Conservation (phyloP, 768 basidiomycete genomes). For the Psilocybe azurescens region DNA sequence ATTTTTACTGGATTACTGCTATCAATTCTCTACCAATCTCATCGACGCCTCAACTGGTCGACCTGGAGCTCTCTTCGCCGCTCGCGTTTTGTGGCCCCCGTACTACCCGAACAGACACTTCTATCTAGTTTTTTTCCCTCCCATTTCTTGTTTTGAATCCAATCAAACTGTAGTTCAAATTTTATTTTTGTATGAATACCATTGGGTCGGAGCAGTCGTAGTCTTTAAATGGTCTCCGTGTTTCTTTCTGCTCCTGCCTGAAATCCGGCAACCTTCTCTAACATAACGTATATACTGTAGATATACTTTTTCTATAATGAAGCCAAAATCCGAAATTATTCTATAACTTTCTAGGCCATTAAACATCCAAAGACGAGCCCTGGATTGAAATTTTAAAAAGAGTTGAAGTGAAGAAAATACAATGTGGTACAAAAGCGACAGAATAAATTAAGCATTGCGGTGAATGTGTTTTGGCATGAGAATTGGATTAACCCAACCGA, state of each 20-base stretch:
- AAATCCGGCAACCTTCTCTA: not conserved
- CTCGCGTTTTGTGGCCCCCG: not conserved
- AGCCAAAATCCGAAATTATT: no score
- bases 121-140: not conserved
- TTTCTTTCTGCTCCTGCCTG: not conserved
- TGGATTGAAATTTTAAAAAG: no score
- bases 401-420: no score
- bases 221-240: not conserved
- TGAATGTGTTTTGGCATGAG: not conserved
- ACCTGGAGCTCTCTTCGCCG: no score
- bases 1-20: no score
- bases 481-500: constrained; percentile 1
- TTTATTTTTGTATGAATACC: constrained; percentile 20
- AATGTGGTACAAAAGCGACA: no score
- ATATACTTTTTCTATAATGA: not conserved
- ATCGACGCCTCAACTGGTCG: no score
- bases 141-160: not conserved
- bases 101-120: not conserved
- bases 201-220: constrained; percentile 11
- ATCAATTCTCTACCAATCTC: no score
- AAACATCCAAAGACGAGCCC: not conserved
- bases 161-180: not conserved
- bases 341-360: not conserved
- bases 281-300: constrained; percentile 23
- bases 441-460: not conserved